phyloP scores from a whole-genome alignment of 2,329 filamentous ascomycete species.

The Curvularia hawaiiensis region DNA sequence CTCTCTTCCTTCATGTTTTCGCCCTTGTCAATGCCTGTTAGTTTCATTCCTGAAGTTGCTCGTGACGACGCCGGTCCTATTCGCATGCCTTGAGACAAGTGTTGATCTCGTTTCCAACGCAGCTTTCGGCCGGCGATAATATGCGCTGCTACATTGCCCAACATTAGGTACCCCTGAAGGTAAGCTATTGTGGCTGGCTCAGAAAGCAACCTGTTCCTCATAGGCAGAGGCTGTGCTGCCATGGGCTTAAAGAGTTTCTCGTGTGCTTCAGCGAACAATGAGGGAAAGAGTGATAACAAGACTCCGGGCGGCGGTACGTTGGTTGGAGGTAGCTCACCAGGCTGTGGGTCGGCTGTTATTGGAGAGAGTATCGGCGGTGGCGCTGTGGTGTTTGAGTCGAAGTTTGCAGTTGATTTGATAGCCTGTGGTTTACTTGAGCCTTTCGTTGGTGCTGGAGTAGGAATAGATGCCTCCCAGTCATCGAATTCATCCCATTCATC shows the following conservation, averaged over 20 bases:
- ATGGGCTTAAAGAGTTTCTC: constrained; percentile 69
- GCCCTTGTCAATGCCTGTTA: constrained; percentile 81
- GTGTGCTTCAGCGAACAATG: constrained; percentile 70
- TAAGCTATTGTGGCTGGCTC: constrained; percentile 67
- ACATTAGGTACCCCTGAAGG: constrained; percentile 65
- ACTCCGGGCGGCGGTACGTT: constrained; percentile 90
- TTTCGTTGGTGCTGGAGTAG: constrained; percentile 17
- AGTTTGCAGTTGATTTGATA: constrained; percentile 1
- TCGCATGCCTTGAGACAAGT: constrained; percentile 84
- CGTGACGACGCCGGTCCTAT: constrained; percentile 75
- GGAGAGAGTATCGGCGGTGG: constrained; percentile 32
- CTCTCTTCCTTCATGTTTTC: constrained; percentile 84
- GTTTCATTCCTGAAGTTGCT: constrained; percentile 82
- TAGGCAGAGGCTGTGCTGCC: constrained; percentile 60
- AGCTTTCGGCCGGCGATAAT: constrained; percentile 83
- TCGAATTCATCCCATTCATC: constrained; percentile 56
- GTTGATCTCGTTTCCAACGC: constrained; percentile 88
- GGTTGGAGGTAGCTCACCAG: constrained; percentile 65
- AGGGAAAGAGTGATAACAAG: constrained; percentile 76
- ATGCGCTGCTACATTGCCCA: constrained; percentile 73
- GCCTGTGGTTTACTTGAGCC: constrained; percentile 9
- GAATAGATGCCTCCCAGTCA: constrained; percentile 47
- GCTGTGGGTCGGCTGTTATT: constrained; percentile 25
- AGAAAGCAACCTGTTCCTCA: constrained; percentile 67
- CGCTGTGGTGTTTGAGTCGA: constrained; percentile 6